Percentiles rank a stretch among this genome's conserved stretches.
Conservation (phyloP, 2,329 filamentous ascomycete genomes). For the Hymenoscyphus linearis region DNA sequence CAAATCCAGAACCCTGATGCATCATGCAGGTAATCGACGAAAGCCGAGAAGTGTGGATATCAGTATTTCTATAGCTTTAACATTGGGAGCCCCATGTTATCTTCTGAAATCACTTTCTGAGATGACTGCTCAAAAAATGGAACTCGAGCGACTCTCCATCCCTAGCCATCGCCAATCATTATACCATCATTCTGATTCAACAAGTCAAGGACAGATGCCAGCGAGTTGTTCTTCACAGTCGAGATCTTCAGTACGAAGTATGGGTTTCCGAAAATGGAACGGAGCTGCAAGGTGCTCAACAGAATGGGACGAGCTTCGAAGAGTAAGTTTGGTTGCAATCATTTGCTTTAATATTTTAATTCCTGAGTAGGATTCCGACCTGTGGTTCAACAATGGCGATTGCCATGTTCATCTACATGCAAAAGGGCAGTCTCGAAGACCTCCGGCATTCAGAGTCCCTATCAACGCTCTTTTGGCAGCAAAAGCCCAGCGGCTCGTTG, state of each 20-base stretch:
- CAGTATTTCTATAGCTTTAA: slow-evolving; percentile 17
- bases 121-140: not conserved
- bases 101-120: slow-evolving; percentile 3
- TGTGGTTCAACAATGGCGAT: slow-evolving; percentile 64
- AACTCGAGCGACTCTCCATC: not conserved
- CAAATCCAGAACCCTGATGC: not conserved
- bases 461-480: slow-evolving; percentile 51
- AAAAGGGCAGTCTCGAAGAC: slow-evolving; percentile 58
- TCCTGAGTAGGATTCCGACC: slow-evolving; percentile 57
- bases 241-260: slow-evolving; percentile 14
- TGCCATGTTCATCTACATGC: slow-evolving; percentile 65
- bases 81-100: slow-evolving; percentile 15
- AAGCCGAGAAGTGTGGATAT: slow-evolving; percentile 16
- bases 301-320: slow-evolving; percentile 41
- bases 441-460: slow-evolving; percentile 63
- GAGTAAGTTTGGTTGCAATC: slow-evolving; percentile 31
- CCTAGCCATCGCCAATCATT: not conserved
- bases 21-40: not conserved
- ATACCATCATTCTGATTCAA: not conserved
- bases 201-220: slow-evolving; percentile 12
- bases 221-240: slow-evolving; percentile 7
- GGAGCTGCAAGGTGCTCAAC: slow-evolving; percentile 30
- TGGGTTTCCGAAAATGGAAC: slow-evolving; percentile 34
- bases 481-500: slow-evolving; percentile 56
- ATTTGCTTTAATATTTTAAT: not conserved